Evolutionary conservation across 2,329 filamentous ascomycete species (phyloP), one percentile per base, ranked within the genome.

Genomic region (Pseudogymnoascus sp.): DNA sequence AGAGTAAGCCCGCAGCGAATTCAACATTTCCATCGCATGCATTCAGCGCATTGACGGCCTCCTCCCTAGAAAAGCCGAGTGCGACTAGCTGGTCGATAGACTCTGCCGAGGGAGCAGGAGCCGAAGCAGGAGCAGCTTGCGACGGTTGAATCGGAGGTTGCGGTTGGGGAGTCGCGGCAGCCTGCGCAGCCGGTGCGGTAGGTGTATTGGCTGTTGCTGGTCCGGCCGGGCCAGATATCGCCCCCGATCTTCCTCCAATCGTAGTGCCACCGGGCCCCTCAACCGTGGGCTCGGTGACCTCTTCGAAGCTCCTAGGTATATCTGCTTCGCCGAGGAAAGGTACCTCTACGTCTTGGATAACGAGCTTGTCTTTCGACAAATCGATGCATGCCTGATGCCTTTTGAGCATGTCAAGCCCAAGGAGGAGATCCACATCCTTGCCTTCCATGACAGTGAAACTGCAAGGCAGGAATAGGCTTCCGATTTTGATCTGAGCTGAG

Each of bases 391-490:
- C 95, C 76, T 96, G 93, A 76, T 97, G 93, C 40, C 95, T 86
- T 78, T 96, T 97, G 66, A 99, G 82, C 91, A 99, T 99, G 75
- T 99, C 95, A 44, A 99, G 79, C 3, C 95, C 95, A 11, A 99
- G 84, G 1, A 99, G 83, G 16, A 99, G 81, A 74, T 97, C 95
- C 23, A 99, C 95, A 61, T 91, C 87, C 77, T 97, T 99, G 67
- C 95, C 95, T 78, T 99, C 95, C 95, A 99, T 99, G 72, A 99
- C 95, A 2, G 95, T 99, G 75, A 99, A 99, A 65, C 92, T 95
- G 78, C 93, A 97, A 2, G 93, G 89, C 69, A 99, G 81, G 73
- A 91, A 92, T 66, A 93, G 84, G 44, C 84, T 86, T 62, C 93
- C 95, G 69, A 99, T 95, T 76, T 91, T 93, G 76, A 99, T 96